A percentile compares a stretch with the other conserved stretches of the same genome.
Evolutionary conservation across 768 basidiomycete genomes (phyloP).

Genomic region (Arthromyces matolae): DNA sequence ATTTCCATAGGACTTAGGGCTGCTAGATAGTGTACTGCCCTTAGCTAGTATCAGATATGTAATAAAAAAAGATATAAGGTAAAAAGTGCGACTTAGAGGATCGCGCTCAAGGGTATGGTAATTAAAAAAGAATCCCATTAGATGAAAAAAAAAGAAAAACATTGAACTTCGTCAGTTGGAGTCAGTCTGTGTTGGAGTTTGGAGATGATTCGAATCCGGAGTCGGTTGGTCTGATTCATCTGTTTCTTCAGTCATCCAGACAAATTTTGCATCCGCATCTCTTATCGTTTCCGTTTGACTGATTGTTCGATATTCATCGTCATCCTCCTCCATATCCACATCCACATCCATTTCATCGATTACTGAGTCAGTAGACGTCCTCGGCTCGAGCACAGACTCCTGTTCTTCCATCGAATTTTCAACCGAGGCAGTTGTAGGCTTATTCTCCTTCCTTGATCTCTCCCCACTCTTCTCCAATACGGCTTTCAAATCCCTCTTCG

Average conservation of each 20-base stretch:
- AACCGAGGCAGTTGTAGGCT: slow-evolving; percentile 1
- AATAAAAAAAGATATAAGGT: slow-evolving; percentile 11
- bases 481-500: slow-evolving; percentile 13
- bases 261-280: slow-evolving; percentile 21
- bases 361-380: slow-evolving; percentile 3
- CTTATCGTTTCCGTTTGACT: slow-evolving; percentile 27
- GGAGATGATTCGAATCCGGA: no score
- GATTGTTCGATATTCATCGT: slow-evolving; percentile 22
- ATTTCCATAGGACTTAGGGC: no score
- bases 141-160: no score
- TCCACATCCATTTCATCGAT: slow-evolving; percentile 1
- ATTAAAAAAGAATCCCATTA: neutral
- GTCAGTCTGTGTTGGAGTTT: neutral
- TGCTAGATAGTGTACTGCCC: no score
- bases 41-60: neutral
- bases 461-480: slow-evolving; percentile 14
- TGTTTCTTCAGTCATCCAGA: slow-evolving; percentile 13
- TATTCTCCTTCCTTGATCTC: neutral
- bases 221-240: slow-evolving; percentile 1
- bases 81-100: slow-evolving; percentile 2
- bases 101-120: slow-evolving; percentile 8
- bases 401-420: slow-evolving; percentile 2
- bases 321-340: slow-evolving; percentile 26
- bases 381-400: slow-evolving; percentile 3
- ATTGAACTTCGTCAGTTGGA: slow-evolving; percentile 4